Evolutionary conservation across 2,329 filamentous ascomycete species (phyloP).

Genomic region (Fusarium goolgardi): DNA sequence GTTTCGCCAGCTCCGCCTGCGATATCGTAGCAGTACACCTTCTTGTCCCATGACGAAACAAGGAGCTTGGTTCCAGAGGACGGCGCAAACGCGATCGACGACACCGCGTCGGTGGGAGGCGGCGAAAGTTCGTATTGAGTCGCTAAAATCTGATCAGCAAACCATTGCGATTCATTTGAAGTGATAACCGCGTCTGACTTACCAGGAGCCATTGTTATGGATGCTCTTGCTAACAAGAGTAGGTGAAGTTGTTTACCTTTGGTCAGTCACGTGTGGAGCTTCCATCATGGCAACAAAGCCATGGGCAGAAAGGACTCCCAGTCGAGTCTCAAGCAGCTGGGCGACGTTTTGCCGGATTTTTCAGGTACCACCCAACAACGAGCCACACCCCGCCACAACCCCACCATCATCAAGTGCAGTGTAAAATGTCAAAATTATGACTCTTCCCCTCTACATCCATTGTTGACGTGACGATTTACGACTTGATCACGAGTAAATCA

Average conservation of each 20-base stretch:
- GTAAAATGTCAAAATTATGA: conserved; percentile 60
- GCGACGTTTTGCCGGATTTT: conserved; percentile 48
- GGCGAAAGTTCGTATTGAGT: conserved; percentile 85
- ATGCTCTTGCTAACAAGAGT: conserved; percentile 36
- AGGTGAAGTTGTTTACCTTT: conserved; percentile 53
- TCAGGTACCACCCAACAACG: conserved; percentile 46
- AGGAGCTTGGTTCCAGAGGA: conserved; percentile 78
- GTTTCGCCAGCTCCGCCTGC: conserved; percentile 65
- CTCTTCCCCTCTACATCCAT: conserved; percentile 49
- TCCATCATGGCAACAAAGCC: conserved; percentile 32
- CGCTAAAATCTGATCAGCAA: conserved; percentile 55
- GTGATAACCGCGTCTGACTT: conserved; percentile 26
- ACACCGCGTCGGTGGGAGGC: conserved; percentile 88
- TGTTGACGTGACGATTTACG: conserved; percentile 43
- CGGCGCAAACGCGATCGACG: conserved; percentile 86
- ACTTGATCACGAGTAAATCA: conserved; percentile 36
- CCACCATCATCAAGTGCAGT: conserved; percentile 53
- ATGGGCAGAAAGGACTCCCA: background rate
- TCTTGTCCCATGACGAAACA: conserved; percentile 95
- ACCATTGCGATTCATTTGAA: background rate
- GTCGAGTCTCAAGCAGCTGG: conserved; percentile 7
- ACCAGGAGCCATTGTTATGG: conserved; percentile 57
- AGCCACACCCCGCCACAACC: conserved; percentile 56
- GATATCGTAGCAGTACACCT: conserved; percentile 89
- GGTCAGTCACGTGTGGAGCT: conserved; percentile 52